Evolutionary conservation across 1,139 yeast species (phyloP).

Genomic region (Arxiozyma telluris): DNA sequence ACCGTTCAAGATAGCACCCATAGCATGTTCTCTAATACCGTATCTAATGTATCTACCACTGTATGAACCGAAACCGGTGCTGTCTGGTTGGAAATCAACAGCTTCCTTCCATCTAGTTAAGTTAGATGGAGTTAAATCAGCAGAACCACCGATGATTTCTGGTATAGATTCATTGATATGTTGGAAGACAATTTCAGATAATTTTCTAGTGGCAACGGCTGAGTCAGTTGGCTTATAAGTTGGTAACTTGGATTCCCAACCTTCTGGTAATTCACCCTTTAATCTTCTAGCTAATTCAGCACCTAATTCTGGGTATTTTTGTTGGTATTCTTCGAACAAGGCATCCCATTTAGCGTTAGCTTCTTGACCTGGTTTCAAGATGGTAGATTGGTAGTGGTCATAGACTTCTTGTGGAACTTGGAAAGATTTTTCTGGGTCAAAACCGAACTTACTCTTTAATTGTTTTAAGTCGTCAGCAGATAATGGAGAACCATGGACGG

Average conservation of each 20-base stretch:
- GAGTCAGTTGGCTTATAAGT: slow-evolving; percentile 67
- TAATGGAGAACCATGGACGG: slow-evolving; percentile 96
- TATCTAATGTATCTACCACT: slow-evolving; percentile 92
- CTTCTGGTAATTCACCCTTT: slow-evolving; percentile 69
- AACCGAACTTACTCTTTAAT: slow-evolving; percentile 77
- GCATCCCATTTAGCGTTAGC: slow-evolving; percentile 69
- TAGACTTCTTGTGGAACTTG: slow-evolving; percentile 77
- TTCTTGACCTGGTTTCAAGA: slow-evolving; percentile 53
- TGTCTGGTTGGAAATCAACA: slow-evolving; percentile 88
- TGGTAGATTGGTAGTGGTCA: slow-evolving; percentile 53
- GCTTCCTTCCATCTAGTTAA: slow-evolving; percentile 84
- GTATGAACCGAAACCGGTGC: slow-evolving; percentile 75
- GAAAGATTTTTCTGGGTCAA: slow-evolving; percentile 78
- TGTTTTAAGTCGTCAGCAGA: slow-evolving; percentile 89
- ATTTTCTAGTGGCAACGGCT: slow-evolving; percentile 90
- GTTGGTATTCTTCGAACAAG: slow-evolving; percentile 50
- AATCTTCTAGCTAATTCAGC: slow-evolving; percentile 79
- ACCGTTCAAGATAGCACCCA: slow-evolving; percentile 99
- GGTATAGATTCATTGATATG: slow-evolving; percentile 62
- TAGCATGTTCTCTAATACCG: slow-evolving; percentile 99
- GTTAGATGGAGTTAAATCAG: slow-evolving; percentile 96
- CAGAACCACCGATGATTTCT: slow-evolving; percentile 95
- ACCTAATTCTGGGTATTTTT: slow-evolving; percentile 71
- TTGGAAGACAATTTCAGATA: slow-evolving; percentile 74
- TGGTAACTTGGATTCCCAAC: slow-evolving; percentile 78